Percentiles rank a stretch among this genome's conserved stretches.
These are phyloP conservation scores for Epichloe aotearoae DNA, from an alignment of 2,329 filamentous ascomycete species.

Conservation along the genomic window DNA sequence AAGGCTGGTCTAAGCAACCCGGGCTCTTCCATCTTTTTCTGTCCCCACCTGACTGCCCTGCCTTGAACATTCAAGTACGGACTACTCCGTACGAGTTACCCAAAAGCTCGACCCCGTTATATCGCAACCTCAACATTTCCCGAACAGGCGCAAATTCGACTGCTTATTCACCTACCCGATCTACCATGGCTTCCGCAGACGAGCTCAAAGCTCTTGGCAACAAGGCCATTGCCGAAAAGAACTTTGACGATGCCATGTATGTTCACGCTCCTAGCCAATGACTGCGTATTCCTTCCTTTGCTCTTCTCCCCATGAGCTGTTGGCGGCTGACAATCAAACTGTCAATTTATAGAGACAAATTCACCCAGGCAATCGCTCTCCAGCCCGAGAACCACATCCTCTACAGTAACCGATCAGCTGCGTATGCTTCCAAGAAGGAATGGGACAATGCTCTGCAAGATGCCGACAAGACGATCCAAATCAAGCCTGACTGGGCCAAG, in stretches of 20 bases:
- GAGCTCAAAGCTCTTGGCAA: conserved; percentile 96
- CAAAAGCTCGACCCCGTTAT: too few relatives aligned
- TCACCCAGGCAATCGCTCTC: conserved; percentile 81
- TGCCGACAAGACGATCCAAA: conserved; percentile 81
- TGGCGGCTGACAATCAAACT: neutral
- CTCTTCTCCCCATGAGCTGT: neutral
- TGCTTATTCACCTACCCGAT: conserved; percentile 3
- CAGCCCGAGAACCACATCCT: conserved; percentile 90
- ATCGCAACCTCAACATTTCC: neutral
- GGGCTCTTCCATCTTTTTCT: conserved; percentile 14
- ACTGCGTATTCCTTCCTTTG: neutral
- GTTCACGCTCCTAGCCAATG: conserved; percentile 23
- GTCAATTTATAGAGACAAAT: conserved; percentile 57
- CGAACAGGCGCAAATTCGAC: neutral
- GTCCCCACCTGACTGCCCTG: conserved; percentile 7
- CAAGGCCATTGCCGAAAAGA: conserved; percentile 95
- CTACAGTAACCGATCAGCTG: conserved; percentile 90
- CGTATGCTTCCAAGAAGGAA: conserved; percentile 77
- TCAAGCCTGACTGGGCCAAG: conserved; percentile 98
- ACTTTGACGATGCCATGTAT: conserved; percentile 91
- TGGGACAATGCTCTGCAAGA: conserved; percentile 77
- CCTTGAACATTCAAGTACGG: too few relatives aligned
- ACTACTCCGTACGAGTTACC: too few relatives aligned
- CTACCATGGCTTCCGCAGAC: conserved; percentile 46
- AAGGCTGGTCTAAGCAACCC: conserved; percentile 15